Conservation (phyloP, 169 alveolate genomes). For the Plasmodium vivax region DNA sequence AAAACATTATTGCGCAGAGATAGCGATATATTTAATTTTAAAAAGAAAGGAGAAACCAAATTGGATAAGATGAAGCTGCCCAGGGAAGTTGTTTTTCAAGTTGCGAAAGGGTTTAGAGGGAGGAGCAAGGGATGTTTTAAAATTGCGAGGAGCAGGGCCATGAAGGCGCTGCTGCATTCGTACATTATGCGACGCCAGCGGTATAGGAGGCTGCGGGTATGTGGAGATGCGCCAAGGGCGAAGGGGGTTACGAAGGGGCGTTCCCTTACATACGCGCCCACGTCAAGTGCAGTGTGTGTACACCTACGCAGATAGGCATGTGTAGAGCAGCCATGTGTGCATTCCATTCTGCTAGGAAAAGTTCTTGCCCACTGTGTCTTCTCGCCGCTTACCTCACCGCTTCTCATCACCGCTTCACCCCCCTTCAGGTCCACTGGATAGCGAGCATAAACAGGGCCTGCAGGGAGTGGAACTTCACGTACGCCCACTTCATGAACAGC, state of each 20-base stretch:
- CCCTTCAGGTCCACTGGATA: constrained; percentile 81
- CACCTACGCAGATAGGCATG: constrained; percentile 7
- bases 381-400: not conserved
- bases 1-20: not conserved
- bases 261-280: not conserved
- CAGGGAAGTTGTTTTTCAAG: constrained; percentile 83
- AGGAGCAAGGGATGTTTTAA: constrained; percentile 85
- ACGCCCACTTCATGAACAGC: constrained; percentile 81
- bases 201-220: constrained; percentile 68
- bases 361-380: not conserved
- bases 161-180: constrained; percentile 82
- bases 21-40: not conserved
- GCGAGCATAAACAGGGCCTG: constrained; percentile 84
- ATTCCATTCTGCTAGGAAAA: not conserved
- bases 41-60: not conserved
- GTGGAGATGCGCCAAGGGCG: not conserved
- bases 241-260: not conserved
- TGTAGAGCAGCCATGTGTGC: not conserved
- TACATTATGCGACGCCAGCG: constrained; percentile 76
- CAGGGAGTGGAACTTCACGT: constrained; percentile 84
- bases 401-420: not conserved
- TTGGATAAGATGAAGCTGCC: constrained; percentile 81
- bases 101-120: constrained; percentile 85
- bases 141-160: constrained; percentile 83
- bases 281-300: not conserved